Base-by-base conservation (phyloP, 176 grass and related monocot species). In the Avena atlantica region DNA sequence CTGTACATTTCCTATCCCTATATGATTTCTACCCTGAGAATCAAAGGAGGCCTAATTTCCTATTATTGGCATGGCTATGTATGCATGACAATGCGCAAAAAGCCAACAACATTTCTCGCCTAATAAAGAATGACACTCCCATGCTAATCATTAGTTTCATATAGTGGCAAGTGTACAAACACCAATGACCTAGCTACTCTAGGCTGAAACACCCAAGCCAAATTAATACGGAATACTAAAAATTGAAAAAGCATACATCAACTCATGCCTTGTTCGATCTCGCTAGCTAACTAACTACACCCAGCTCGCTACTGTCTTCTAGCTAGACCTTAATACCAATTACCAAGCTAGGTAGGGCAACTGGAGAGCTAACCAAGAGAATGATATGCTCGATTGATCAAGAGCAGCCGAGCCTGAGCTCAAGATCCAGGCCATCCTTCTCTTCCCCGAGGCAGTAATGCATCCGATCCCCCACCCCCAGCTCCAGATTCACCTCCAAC, bases 351-450 rank as follows among this genome's bases (percentile, higher is more conserved):
- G 65, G 6, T 36, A 68, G 27, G 65, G 29, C 10, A 71, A 3
- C 37, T 21, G 37, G 37, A n/a, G 68, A 42, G 4, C 42, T 51
- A 52, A 23, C 23, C 8, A 74, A 12, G 40, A 3, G 12, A 75
- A 75, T 17, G 72, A 34, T 20, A 61, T 50, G 24, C 47, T 82
- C 24, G 45, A 66, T 78, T 6, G 45, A 66, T 88, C 71, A 92
- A 78, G 55, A 82, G 75, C 53, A 71, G 50, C 81, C 85, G 58
- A 91, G 85, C 81, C 89, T 91, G 40, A 91, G 89, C 81, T 91
- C 89, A 87, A 91, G 89, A 52, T 91, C 89, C 48, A 87, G 67
- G 49, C 49, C 80, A 12, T 12, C 77, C 4, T 68, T 78, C 0
- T 55, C 87, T 3, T 78, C 81, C 53, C 40, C 12, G 13, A 8